Evolutionary conservation across 2,329 filamentous ascomycete genomes (phyloP).

Genomic region (Scytalidium lignicola): DNA sequence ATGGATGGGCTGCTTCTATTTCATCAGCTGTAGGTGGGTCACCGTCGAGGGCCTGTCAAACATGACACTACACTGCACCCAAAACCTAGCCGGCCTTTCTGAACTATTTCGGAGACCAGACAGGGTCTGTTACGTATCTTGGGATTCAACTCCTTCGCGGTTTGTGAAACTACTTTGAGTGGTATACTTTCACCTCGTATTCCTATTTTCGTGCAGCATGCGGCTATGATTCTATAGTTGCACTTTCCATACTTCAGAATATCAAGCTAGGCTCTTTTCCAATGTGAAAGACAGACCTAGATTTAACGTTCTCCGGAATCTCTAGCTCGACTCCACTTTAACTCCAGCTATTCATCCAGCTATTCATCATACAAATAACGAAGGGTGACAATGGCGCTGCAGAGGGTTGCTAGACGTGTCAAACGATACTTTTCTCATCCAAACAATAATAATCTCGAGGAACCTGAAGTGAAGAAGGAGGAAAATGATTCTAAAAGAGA

Average conservation of each 20-base stretch:
- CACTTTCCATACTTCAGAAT: background rate
- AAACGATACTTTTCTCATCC: constrained; percentile 18
- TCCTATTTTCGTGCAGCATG: background rate
- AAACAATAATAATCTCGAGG: constrained; percentile 6
- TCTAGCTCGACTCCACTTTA: background rate
- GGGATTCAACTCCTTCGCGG: background rate
- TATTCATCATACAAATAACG: constrained; percentile 1
- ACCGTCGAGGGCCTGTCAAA: background rate
- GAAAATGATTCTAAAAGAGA: constrained; percentile 3
- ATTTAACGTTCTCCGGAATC: background rate
- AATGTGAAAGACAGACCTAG: background rate
- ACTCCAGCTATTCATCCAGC: background rate
- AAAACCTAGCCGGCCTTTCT: background rate
- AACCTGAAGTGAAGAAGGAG: constrained; percentile 2
- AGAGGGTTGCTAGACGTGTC: constrained; percentile 17
- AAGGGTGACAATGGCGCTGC: constrained; percentile 13
- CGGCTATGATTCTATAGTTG: background rate
- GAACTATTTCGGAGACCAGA: background rate
- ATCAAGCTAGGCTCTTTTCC: background rate
- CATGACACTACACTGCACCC: background rate
- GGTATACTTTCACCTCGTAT: background rate
- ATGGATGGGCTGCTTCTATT: no score
- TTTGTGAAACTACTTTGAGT: background rate
- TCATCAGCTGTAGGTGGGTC: no score
- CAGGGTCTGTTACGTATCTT: background rate